Evolutionary conservation across 768 basidiomycete genomes (phyloP).

Genomic region (Phanerochaete sordida): DNA sequence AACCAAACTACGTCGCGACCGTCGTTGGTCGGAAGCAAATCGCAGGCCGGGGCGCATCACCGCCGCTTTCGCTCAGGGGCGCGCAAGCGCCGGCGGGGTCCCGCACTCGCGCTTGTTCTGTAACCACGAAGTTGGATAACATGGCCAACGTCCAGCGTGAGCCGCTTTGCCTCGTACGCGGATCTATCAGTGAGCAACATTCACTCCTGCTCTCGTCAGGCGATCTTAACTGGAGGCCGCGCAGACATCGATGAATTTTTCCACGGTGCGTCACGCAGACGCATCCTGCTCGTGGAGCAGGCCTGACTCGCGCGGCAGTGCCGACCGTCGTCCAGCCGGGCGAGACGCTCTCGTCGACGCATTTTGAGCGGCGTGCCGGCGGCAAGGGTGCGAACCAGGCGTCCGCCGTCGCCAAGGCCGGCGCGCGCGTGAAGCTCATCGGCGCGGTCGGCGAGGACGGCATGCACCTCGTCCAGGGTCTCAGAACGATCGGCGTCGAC

Average conservation of each 20-base stretch:
- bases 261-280: conserved; percentile 8
- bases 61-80: too few relatives aligned
- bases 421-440: conserved; percentile 43
- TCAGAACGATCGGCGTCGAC: conserved; percentile 38
- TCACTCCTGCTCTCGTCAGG: neutral
- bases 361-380: conserved; percentile 46
- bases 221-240: neutral
- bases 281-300: neutral
- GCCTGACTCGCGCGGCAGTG: conserved; percentile 31
- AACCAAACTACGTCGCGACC: too few relatives aligned
- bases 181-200: conserved; percentile 13
- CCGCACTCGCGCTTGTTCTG: too few relatives aligned
- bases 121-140: too few relatives aligned
- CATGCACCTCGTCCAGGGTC: conserved; percentile 40
- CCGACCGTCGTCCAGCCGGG: conserved; percentile 51
- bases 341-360: conserved; percentile 54
- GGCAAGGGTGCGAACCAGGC: conserved; percentile 69
- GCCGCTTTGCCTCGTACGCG: conserved; percentile 11
- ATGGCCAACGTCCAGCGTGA: neutral
- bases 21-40: too few relatives aligned
- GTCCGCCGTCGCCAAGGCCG: conserved; percentile 51
- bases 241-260: conserved; percentile 20
- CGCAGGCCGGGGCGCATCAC: too few relatives aligned
- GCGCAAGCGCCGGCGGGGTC: too few relatives aligned
- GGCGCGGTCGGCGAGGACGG: conserved; percentile 56